Evolutionary conservation across 2,329 filamentous ascomycete genomes (phyloP), one percentile per base, ranked within the genome.

Genomic region (Penicillium sp.): DNA sequence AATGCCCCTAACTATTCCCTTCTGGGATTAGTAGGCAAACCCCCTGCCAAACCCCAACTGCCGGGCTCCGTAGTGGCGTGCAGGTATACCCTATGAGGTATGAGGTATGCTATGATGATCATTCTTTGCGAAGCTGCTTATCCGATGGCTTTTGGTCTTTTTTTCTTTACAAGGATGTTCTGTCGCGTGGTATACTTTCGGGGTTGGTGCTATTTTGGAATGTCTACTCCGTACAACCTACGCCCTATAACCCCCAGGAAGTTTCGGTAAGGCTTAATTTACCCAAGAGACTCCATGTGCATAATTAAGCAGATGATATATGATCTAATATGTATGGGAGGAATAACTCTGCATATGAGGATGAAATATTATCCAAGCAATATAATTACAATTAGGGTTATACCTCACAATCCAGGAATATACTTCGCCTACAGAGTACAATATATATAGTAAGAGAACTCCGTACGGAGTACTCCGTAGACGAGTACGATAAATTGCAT

Each of bases 31-130:
- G 56, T 21, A 52, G 34, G 5, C 16, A 51, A 43, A 25, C 5
- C 13, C 31, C 48, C 45, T 60, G 58, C 53, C 53, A 58, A 61
- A 58, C 23, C 38, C 23, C 59, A 66, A 66, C 53, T 65, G 59
- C 64, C 64, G 64, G 49, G 58, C 60, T 59, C 44, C 55, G 55
- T 53, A 54, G 60, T 55, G 40, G 52, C 51, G 50, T 40, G 23
- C 36, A 48, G 19, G 15, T 39, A 31, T 49, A 44, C 21, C 44
- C 45, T 50, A 48, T 50, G 31, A 43, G 27, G 31, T n/a, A 39
- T 47, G 16, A n/a, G 27, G 15, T 29, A 16, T 19, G 36, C 34
- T 29, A 21, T n/a, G 23, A 43, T 44, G 25, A 23, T 10, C 15
- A 5, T 25, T 34, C 21, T n/a, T 36, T 36, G 21, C 21, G 45